These are phyloP conservation scores for Fusarium mexicanum DNA, from an alignment of 2,329 filamentous ascomycete genomes.

Conservation along the genomic window DNA sequence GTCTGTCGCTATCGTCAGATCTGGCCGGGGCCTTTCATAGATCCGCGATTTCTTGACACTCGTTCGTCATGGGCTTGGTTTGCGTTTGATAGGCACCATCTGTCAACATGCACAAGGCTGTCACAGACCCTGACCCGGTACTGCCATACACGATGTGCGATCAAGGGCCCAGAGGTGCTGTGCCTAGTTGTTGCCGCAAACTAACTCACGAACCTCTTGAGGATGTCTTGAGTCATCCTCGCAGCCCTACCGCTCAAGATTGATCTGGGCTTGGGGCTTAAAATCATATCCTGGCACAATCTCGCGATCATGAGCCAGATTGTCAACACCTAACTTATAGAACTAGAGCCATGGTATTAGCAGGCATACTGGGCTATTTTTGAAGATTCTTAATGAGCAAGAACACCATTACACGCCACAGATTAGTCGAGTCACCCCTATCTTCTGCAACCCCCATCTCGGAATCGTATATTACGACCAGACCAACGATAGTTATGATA, in stretches of 20 bases:
- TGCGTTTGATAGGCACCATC: slow-evolving; percentile 16
- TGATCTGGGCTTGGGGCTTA: slow-evolving; percentile 22
- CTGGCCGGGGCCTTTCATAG: slow-evolving; percentile 30
- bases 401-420: slow-evolving; percentile 23
- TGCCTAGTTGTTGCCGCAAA: slow-evolving; percentile 27
- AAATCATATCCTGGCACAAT: slow-evolving; percentile 23
- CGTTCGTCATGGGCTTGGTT: slow-evolving; percentile 13
- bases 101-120: slow-evolving; percentile 42
- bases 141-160: slow-evolving; percentile 39
- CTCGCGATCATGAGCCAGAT: slow-evolving; percentile 20
- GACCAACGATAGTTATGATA: slow-evolving; percentile 38
- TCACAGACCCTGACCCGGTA: slow-evolving; percentile 42
- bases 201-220: slow-evolving; percentile 31
- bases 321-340: slow-evolving; percentile 6
- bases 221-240: slow-evolving; percentile 35
- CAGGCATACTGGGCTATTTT: slow-evolving; percentile 6
- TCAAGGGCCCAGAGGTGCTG: slow-evolving; percentile 39
- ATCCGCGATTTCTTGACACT: slow-evolving; percentile 21
- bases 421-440: slow-evolving; percentile 18
- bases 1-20: slow-evolving; percentile 33
- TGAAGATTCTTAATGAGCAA: not conserved
- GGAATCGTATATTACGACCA: slow-evolving; percentile 27
- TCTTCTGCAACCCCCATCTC: slow-evolving; percentile 23
- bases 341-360: slow-evolving; percentile 5
- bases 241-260: slow-evolving; percentile 40